Percentiles rank a stretch among this genome's conserved stretches.
Conservation (phyloP, 2,329 filamentous ascomycete genomes). For the Didymella glomerata region DNA sequence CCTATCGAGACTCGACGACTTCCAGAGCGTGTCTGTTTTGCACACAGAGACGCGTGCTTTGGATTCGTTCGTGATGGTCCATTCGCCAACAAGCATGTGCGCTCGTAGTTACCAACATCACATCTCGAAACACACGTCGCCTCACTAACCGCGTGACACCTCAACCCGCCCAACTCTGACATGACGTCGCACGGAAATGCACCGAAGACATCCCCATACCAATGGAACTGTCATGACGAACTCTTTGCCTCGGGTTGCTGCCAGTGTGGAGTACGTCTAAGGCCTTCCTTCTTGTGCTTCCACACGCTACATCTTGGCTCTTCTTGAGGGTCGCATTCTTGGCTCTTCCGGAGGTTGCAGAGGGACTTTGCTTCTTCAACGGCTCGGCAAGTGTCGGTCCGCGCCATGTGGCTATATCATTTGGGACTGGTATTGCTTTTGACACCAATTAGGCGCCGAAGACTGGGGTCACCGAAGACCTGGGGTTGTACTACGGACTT, state of each 20-base stretch:
- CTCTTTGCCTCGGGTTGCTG: neutral
- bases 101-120: neutral
- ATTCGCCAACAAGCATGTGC: neutral
- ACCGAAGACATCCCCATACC: neutral
- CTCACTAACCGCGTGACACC: conserved; percentile 7
- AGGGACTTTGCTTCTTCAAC: neutral
- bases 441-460: neutral
- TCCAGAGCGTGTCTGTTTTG: neutral
- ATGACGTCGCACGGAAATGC: neutral
- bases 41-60: neutral
- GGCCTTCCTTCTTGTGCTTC: neutral
- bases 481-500: neutral
- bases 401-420: neutral
- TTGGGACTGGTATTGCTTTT: neutral
- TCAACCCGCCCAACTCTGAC: neutral
- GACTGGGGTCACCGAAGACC: neutral
- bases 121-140: conserved; percentile 6
- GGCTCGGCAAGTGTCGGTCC: neutral
- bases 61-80: neutral
- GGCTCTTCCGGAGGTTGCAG: neutral
- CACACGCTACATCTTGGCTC: neutral
- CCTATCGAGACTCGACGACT: neutral
- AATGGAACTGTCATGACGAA: too few relatives aligned
- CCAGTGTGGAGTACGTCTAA: neutral
- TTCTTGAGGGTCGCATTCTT: neutral